Evolutionary conservation across 345 rosid genomes (phyloP).

Genomic region (Syzygium aqueum): DNA sequence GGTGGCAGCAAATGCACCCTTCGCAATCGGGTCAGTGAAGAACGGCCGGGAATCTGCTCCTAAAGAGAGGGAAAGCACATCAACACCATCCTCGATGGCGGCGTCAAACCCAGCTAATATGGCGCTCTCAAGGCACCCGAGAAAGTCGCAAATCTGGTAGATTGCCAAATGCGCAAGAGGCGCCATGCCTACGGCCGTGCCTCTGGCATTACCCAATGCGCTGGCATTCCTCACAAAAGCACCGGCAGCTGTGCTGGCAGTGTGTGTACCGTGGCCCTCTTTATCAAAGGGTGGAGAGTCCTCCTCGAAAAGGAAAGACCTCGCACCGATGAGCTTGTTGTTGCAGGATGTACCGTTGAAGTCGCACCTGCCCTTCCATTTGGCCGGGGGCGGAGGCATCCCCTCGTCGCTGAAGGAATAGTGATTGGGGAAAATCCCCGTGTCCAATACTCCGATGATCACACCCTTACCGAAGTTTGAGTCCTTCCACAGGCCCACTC

Average conservation of each 20-base stretch:
- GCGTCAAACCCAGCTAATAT: slow-evolving; percentile 45
- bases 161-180: slow-evolving; percentile 42
- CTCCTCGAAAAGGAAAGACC: slow-evolving; percentile 8
- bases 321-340: slow-evolving; percentile 56
- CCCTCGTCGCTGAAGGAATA: slow-evolving; percentile 34
- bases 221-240: slow-evolving; percentile 20
- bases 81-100: slow-evolving; percentile 46
- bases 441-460: slow-evolving; percentile 41
- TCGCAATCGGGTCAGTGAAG: slow-evolving; percentile 20
- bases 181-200: slow-evolving; percentile 51
- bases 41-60: slow-evolving; percentile 30
- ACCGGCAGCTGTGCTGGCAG: slow-evolving; percentile 52
- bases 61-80: slow-evolving; percentile 41
- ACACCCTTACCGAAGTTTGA: slow-evolving; percentile 31
- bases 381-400: slow-evolving; percentile 33
- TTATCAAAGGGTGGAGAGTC: slow-evolving; percentile 20
- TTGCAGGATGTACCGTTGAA: slow-evolving; percentile 31
- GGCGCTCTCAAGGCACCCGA: slow-evolving; percentile 17
- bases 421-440: slow-evolving; percentile 33
- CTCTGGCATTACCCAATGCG: slow-evolving; percentile 30
- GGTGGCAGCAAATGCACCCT: slow-evolving; percentile 36
- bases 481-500: slow-evolving; percentile 23
- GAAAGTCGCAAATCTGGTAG: slow-evolving; percentile 26
- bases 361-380: slow-evolving; percentile 44
- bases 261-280: slow-evolving; percentile 48